Evolutionary conservation across 2,329 filamentous ascomycete genomes (phyloP), one percentile per base, ranked within the genome.

Genomic region (Fusarium sp.): DNA sequence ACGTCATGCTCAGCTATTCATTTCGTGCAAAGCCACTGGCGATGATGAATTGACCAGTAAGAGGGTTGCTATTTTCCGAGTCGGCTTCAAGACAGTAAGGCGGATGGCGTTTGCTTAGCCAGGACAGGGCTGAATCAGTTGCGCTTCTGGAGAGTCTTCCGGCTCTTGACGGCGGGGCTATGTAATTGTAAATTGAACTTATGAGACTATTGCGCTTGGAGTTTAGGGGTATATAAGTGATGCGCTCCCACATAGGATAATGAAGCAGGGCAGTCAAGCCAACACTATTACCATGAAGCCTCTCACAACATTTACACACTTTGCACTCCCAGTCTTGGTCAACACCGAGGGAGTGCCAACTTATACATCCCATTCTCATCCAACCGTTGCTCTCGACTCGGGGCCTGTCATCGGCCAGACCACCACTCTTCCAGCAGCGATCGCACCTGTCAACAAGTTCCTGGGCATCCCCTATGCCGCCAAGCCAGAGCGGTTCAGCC

Each of bases 381-480:
- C 75, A 6, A 74, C 67, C 3, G 73, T 56, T 24, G 65, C 60
- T 11, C 64, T 78, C 4, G 64, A 74, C 20, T 72, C 73, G 1
- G 76, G 77, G 0, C 69, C 59, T 6, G 42, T 78, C 6, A 20
- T 74, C 20, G 76, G 76, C 1, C 35, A 63, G 20, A 24, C 65
- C 5, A 74, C 71, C 2, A 59, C 24, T 29, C 69, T 79, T 1
- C 77, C 76, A 2, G 47, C 62, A 10, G 70, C 65, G 6, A 40
- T 68, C 18, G 64, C 64, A 0, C 70, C 71, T 1, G 71, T 78
- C 2, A 72, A 75, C 37, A 75, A 74, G 58, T 78, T 75, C 29
- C 60, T 79, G 0, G 74, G 73, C 5, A 73, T 79, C 24, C 76
- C 75, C 0, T 79, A 76, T 34, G 72, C 76, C 0, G 67, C 66